phyloP scores from a whole-genome alignment of 345 rosid genomes.

The Carallia pectinifolia region DNA sequence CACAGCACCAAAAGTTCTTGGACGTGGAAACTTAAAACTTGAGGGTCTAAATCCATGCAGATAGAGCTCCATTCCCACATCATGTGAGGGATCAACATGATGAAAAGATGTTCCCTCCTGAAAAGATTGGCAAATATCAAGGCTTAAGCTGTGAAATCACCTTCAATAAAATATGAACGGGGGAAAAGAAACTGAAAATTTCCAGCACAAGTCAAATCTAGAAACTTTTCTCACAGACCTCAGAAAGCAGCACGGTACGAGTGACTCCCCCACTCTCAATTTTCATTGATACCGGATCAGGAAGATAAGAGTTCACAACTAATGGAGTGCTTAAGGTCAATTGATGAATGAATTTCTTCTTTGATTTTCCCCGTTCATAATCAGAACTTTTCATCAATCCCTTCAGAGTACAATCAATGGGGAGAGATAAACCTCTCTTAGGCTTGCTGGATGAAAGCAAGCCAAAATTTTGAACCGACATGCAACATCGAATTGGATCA shows the following conservation, averaged over 20 bases:
- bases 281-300: conserved; percentile 58
- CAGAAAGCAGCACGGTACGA: conserved; percentile 57
- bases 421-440: conserved; percentile 29
- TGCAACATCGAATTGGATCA: conserved; percentile 85
- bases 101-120: conserved; percentile 75
- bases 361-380: conserved; percentile 39
- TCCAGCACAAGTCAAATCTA: background rate
- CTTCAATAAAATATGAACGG: conserved; percentile 18
- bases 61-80: conserved; percentile 61
- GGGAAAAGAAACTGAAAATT: conserved; percentile 10
- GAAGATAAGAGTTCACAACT: conserved; percentile 70
- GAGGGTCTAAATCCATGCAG: conserved; percentile 59
- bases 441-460: conserved; percentile 48
- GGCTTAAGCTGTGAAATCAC: conserved; percentile 14
- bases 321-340: conserved; percentile 77
- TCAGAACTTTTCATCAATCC: conserved; percentile 33
- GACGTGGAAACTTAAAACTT: conserved; percentile 64
- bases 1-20: conserved; percentile 59
- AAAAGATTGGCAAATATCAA: conserved; percentile 13
- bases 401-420: conserved; percentile 21
- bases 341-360: conserved; percentile 53
- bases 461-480: conserved; percentile 57
- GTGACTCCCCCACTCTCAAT: conserved; percentile 74
- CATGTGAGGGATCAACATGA: conserved; percentile 87
- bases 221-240: conserved; percentile 52